Percentiles rank a stretch among this genome's conserved stretches.
phyloP scores from a whole-genome alignment of 1,284 basidiomycete species.

The Cutaneotrichosporon cyanovorans region DNA sequence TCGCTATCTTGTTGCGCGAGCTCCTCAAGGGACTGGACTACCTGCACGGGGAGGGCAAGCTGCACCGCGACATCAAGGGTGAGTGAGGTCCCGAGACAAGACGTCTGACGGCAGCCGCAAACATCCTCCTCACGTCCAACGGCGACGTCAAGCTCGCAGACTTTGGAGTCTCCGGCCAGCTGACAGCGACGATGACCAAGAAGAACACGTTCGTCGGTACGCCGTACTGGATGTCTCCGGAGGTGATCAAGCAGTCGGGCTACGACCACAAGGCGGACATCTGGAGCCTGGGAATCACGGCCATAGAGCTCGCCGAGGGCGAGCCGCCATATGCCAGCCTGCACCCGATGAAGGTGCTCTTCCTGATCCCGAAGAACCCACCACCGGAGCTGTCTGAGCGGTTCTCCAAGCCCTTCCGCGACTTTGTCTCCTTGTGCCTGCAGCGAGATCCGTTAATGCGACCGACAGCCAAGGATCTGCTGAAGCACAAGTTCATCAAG shows the following conservation, averaged over 20 bases:
- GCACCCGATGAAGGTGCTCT: conserved; percentile 99
- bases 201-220: conserved; percentile 99
- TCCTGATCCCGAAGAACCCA: conserved; percentile 95
- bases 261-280: conserved; percentile 99
- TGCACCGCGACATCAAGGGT: conserved; percentile 99
- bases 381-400: conserved; percentile 78
- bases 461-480: conserved; percentile 83
- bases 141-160: conserved; percentile 97
- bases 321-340: conserved; percentile 96
- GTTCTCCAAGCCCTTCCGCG: conserved; percentile 86
- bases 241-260: conserved; percentile 98
- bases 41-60: conserved; percentile 88
- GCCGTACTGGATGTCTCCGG: conserved; percentile 98
- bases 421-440: conserved; percentile 87
- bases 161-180: conserved; percentile 97
- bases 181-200: conserved; percentile 93
- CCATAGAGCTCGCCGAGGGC: conserved; percentile 93
- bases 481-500: conserved; percentile 93
- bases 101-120: conserved; percentile 63
- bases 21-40: conserved; percentile 84
- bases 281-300: conserved; percentile 90
- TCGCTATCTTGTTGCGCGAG: conserved; percentile 92
- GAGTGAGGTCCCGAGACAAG: conserved; percentile 13
- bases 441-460: conserved; percentile 89
- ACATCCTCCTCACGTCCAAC: conserved; percentile 83